A percentile compares a stretch with the other conserved stretches of the same genome.
Conservation (phyloP, 352 stramenopile genomes). For the Phytophthora meadii region DNA sequence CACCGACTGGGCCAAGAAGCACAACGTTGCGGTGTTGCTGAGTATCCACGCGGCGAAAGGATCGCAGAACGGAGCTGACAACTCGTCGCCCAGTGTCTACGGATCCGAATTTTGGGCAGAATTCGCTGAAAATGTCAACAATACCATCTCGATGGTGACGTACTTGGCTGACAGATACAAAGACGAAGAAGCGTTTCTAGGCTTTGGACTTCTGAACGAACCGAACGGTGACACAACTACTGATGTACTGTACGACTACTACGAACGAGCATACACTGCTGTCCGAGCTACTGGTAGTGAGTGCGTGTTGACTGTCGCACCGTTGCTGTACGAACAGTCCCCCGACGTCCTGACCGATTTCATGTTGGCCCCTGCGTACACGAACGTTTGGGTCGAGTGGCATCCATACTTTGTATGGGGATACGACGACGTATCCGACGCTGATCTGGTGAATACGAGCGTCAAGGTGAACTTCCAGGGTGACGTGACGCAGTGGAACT, state of each 20-base stretch:
- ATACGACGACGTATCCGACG: conserved; percentile 63
- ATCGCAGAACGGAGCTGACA: conserved; percentile 78
- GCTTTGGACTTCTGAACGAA: conserved; percentile 77
- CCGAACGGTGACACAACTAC: conserved; percentile 53
- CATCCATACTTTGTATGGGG: conserved; percentile 88
- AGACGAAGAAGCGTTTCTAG: conserved; percentile 67
- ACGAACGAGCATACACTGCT: conserved; percentile 66
- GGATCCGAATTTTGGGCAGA: conserved; percentile 54
- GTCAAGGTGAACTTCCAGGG: conserved; percentile 55
- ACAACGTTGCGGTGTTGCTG: conserved; percentile 66
- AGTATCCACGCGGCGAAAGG: conserved; percentile 82
- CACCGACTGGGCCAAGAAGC: conserved; percentile 46
- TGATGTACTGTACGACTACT: conserved; percentile 78
- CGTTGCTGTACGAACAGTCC: conserved; percentile 59
- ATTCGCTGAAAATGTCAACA: conserved; percentile 66
- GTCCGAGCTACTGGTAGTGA: conserved; percentile 65
- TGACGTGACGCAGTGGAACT: conserved; percentile 51
- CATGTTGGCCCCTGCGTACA: conserved; percentile 53
- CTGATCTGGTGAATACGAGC: conserved; percentile 51
- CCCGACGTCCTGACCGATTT: conserved; percentile 59
- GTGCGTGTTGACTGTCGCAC: conserved; percentile 67
- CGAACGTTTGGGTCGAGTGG: conserved; percentile 86
- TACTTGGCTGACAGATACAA: conserved; percentile 72
- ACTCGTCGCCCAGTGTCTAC: conserved; percentile 61
- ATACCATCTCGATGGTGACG: conserved; percentile 50